A percentile compares a stretch with the other conserved stretches of the same genome.
phyloP scores from a whole-genome alignment of 768 basidiomycete genomes.

The Candolleomyces eurysporus region DNA sequence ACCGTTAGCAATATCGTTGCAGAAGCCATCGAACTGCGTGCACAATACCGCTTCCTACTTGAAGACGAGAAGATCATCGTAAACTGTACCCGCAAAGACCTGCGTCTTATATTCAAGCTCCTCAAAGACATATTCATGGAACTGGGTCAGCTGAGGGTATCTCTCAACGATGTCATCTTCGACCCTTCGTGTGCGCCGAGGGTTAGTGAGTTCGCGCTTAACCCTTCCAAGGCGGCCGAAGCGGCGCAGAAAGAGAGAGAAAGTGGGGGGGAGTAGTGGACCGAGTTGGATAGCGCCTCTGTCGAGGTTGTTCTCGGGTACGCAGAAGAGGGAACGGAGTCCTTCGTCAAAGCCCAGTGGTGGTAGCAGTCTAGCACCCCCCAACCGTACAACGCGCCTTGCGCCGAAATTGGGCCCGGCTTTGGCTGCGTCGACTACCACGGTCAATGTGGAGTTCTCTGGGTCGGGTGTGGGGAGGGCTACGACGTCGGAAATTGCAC shows the following conservation, averaged over 20 bases:
- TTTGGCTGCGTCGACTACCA: slow-evolving; percentile 83
- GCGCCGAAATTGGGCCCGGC: slow-evolving; percentile 84
- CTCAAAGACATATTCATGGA: slow-evolving; percentile 84
- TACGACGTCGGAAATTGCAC: slow-evolving; percentile 31
- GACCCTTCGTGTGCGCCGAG: slow-evolving; percentile 76
- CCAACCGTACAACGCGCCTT: slow-evolving; percentile 38
- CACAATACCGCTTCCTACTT: slow-evolving; percentile 67
- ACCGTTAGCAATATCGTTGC: slow-evolving; percentile 73
- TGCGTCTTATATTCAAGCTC: slow-evolving; percentile 78
- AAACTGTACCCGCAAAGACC: slow-evolving; percentile 72
- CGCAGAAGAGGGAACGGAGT: slow-evolving; percentile 20
- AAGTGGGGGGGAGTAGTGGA: slow-evolving; percentile 26
- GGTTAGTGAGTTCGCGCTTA: slow-evolving; percentile 69
- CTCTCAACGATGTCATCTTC: slow-evolving; percentile 86
- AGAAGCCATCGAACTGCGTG: slow-evolving; percentile 68
- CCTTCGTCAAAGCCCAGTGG: slow-evolving; percentile 17
- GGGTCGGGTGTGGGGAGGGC: slow-evolving; percentile 51
- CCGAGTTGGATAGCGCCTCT: slow-evolving; percentile 83
- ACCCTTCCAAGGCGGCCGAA: slow-evolving; percentile 49
- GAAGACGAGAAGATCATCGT: slow-evolving; percentile 72
- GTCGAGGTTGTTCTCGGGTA: slow-evolving; percentile 67
- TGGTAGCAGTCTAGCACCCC: slow-evolving; percentile 16
- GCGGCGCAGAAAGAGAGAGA: slow-evolving; percentile 35
- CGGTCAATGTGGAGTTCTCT: slow-evolving; percentile 95
- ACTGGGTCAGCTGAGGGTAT: slow-evolving; percentile 75